Percentiles rank a stretch among this genome's conserved stretches.
Evolutionary conservation across 768 basidiomycete species (phyloP).

Genomic region (Tricholoma terreum): DNA sequence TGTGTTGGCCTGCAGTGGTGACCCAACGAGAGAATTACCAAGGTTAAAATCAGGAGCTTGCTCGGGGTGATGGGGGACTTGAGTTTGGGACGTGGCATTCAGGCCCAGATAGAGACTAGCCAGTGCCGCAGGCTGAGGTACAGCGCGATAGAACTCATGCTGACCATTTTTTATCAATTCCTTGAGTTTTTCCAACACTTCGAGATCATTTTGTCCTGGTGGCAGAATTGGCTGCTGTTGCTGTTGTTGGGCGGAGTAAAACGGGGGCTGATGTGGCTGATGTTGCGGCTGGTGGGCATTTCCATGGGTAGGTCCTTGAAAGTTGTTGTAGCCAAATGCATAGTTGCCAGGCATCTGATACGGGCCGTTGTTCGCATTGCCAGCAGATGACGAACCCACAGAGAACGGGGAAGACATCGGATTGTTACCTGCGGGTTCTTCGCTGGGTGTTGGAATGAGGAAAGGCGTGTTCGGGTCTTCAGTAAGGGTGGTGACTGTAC

Average conservation of each 20-base stretch:
- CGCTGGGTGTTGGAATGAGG: slow-evolving; percentile 48
- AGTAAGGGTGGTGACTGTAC: slow-evolving; percentile 67
- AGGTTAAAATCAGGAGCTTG: slow-evolving; percentile 18
- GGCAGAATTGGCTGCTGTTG: slow-evolving; percentile 32
- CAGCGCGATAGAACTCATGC: slow-evolving; percentile 66
- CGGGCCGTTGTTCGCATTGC: slow-evolving; percentile 24
- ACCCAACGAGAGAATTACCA: slow-evolving; percentile 4
- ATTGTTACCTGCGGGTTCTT: slow-evolving; percentile 40
- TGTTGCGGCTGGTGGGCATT: slow-evolving; percentile 27
- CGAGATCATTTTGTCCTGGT: slow-evolving; percentile 64
- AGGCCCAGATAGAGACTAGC: slow-evolving; percentile 63
- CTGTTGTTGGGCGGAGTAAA: slow-evolving; percentile 19
- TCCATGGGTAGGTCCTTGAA: slow-evolving; percentile 29
- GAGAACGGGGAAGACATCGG: slow-evolving; percentile 39
- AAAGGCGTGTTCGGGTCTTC: slow-evolving; percentile 55
- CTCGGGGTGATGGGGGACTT: slow-evolving; percentile 17
- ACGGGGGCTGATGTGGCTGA: slow-evolving; percentile 19
- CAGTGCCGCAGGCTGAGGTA: slow-evolving; percentile 63
- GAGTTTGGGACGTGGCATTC: slow-evolving; percentile 22
- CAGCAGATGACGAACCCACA: slow-evolving; percentile 30
- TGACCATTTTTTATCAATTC: slow-evolving; percentile 67
- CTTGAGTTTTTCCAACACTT: slow-evolving; percentile 74
- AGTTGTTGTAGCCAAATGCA: slow-evolving; percentile 35
- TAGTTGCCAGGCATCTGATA: slow-evolving; percentile 37
- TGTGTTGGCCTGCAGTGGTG: slow-evolving; percentile 36